Base-by-base conservation (phyloP, 225 moss, liverwort and hornwort species). In the Pseudisothecium myosuroides region DNA sequence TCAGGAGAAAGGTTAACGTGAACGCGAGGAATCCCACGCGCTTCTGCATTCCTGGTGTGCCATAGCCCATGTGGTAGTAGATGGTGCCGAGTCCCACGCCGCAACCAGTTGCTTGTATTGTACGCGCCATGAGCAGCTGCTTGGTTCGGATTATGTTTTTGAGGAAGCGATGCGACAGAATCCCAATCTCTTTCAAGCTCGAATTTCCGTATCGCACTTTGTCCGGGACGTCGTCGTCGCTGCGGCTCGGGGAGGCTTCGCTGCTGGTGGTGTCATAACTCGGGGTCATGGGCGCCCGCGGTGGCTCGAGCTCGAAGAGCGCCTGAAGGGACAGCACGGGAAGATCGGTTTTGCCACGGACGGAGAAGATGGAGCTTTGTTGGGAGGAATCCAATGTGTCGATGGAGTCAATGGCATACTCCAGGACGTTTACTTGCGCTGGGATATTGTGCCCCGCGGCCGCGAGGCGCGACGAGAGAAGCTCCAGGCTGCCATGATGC, bases 21-120 rank as follows among this genome's bases (percentile, higher is more conserved):
- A 96, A 97, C 3, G 96, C 95, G 14, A 97, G 90, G 50, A 97
- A 96, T 32, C 95, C 96, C 2, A 94, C 90, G 7, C 95, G 92
- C 74, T 94, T 93, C 81, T 94, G 91, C 86, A 93, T 90, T 11
- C 95, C 95, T 4, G 82, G 89, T 5, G 67, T 76, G 8, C 93
- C 93, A 24, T 88, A 92, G 14, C 92, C 96, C 86, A 97, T 92
- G 68, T 95, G 93, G 4, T 91, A 76, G 58, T 95, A 97, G 54
- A 97, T 91, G 32, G 96, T 93, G 37, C 97, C 97, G 5, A 97
- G 87, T 10, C 91, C 87, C 10, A 81, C 52, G 54, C 97, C 93
- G 91, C 93, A 69, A 4, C 85, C 76, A 18, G 93, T 5, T 12
- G 96, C 90, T 85, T 97, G 97, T 6, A 95, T 22, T 31, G 92